Percentiles rank a stretch among this genome's conserved stretches.
Evolutionary conservation across 2,329 filamentous ascomycete species (phyloP).

Genomic region (Pseudogymnoascus sp.): DNA sequence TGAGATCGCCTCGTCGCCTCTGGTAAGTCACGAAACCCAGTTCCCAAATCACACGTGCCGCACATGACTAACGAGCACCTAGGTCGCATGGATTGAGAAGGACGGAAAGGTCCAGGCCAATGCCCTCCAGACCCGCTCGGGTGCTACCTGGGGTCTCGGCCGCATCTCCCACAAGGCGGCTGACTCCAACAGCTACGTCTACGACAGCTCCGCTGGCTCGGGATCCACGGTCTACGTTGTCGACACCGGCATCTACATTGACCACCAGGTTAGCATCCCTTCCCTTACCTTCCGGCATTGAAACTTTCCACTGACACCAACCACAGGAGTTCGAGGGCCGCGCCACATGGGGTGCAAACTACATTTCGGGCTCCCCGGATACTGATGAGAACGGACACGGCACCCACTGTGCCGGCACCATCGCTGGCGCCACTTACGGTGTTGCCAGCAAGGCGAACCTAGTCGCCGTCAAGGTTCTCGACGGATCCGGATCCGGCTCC

Average conservation of each 20-base stretch:
- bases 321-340: constrained; percentile 29
- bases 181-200: constrained; percentile 24
- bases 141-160: constrained; percentile 27
- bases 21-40: constrained; percentile 15
- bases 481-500: constrained; percentile 26
- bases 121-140: constrained; percentile 21
- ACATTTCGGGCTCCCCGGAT: constrained; percentile 21
- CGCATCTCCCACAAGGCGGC: constrained; percentile 26
- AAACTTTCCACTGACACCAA: neutral
- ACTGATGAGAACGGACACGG: constrained; percentile 32
- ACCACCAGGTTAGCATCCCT: neutral
- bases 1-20: constrained; percentile 23
- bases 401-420: constrained; percentile 33
- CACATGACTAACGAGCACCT: neutral
- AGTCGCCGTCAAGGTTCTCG: constrained; percentile 34
- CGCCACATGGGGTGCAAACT: constrained; percentile 29
- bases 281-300: neutral
- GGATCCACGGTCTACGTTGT: constrained; percentile 31
- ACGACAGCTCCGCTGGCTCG: constrained; percentile 25
- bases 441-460: constrained; percentile 33
- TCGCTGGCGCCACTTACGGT: constrained; percentile 33
- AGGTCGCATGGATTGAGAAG: constrained; percentile 27
- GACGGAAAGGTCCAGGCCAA: constrained; percentile 27
- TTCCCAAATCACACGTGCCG: neutral
- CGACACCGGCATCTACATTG: constrained; percentile 30